Base-by-base conservation (phyloP, 495 filamentous ascomycete genomes). In the Chlorociboria aeruginascens region DNA sequence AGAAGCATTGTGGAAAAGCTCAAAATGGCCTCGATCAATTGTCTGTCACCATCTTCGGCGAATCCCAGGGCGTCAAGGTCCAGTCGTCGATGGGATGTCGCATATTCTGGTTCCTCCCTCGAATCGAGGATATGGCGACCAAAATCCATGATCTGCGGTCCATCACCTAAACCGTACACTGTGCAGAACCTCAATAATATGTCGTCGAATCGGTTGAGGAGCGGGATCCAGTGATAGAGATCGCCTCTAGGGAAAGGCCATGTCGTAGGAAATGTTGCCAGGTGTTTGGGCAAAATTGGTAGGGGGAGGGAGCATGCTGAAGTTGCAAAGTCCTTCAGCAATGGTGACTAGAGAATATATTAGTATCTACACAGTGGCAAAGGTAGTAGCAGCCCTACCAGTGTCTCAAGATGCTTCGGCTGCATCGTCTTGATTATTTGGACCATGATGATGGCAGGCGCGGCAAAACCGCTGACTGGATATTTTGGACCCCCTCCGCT, bases 181-280 rank as follows among this genome's bases (percentile, higher is more conserved):
- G 81, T 71, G 61, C 79, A 87, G 60, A 89, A 83, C 25, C 77
- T 74, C 48, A 93, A 86, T 13, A 97, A 69, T 48, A 96, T 78
- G 51, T 76, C 74, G 65, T 99, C 93, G 64, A 99, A 97, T 50
- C 89, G 82, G 66, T 99, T 90, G 40, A 99, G 70, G 35, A 95
- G 73, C 31, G 85, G 81, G 59, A 97, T 96, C 93, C 93, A 99
- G 70, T 99, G 89, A 59, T 97, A 97, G 37, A 97, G 71, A 57
- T 99, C 93, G 40, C 93, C 93, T 62, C 92, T 76, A n/a, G 89
- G 90, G 58, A 96, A 95, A 25, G 86, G 86, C 93, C 90, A 97
- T 75, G 79, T 72, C 46, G 76, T 76, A 51, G 89, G 87, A 63
- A 97, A 96, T 53, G 74, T 77, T 52, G 70, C 67, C 43, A 99